phyloP scores from a whole-genome alignment of 2,329 filamentous ascomycete species.

The Fusarium camptoceras region DNA sequence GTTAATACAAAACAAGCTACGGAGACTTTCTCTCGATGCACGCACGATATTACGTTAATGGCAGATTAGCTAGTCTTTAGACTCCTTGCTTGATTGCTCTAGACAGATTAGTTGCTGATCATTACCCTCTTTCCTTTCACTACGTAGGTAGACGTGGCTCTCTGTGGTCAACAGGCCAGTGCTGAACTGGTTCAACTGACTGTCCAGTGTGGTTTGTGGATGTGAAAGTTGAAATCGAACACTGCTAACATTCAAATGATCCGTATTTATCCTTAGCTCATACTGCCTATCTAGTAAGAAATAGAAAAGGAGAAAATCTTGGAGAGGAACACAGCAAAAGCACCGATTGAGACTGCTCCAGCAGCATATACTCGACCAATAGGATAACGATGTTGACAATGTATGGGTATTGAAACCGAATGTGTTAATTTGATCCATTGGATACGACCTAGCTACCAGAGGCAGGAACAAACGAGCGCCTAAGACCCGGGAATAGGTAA shows the following conservation, averaged over 20 bases:
- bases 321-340: not conserved
- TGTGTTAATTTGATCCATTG: not conserved
- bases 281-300: not conserved
- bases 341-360: not conserved
- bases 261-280: not conserved
- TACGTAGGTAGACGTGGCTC: not conserved
- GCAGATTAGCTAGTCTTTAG: conserved; percentile 1
- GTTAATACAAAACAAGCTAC: conserved; percentile 25
- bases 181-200: not conserved
- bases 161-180: not conserved
- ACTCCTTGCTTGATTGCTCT: conserved; percentile 9
- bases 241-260: not conserved
- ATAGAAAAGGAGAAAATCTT: not conserved
- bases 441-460: not conserved
- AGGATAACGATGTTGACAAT: not conserved
- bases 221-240: not conserved
- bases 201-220: not conserved
- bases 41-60: conserved; percentile 14
- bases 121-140: not conserved
- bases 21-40: conserved; percentile 33
- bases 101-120: conserved; percentile 22
- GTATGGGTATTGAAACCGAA: not conserved
- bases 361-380: not conserved
- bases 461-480: conserved; percentile 5
- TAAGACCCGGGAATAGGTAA: conserved; percentile 39